Conservation (phyloP, 139 green algal species). For the Auxenochlorella protothecoides region DNA sequence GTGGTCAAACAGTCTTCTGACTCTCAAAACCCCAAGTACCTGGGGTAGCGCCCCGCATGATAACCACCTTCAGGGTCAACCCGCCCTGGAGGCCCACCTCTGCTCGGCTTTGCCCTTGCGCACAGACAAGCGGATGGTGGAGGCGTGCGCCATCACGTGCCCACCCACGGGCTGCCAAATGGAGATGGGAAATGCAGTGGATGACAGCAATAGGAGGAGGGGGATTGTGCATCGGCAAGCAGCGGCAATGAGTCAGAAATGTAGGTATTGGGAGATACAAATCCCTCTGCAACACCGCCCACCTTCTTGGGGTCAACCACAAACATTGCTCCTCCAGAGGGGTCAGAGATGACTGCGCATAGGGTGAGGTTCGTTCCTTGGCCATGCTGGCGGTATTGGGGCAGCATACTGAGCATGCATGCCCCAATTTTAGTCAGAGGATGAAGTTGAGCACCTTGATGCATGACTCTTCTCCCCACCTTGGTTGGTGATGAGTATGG, state of each 20-base stretch:
- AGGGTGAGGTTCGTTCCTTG: too few species aligned
- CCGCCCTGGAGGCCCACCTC: conserved; percentile 17
- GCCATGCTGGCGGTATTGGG: too few species aligned
- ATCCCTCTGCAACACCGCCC: neutral
- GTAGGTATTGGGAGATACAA: neutral
- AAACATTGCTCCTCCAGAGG: conserved; percentile 63
- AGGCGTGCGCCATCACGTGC: conserved; percentile 76
- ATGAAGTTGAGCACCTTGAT: too few species aligned
- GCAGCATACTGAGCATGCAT: too few species aligned
- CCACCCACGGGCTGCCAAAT: conserved; percentile 14
- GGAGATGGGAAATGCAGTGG: neutral
- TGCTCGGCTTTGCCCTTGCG: conserved; percentile 85
- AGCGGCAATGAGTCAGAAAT: neutral
- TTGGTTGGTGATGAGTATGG: conserved; percentile 86
- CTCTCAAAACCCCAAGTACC: too few species aligned
- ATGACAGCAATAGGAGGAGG: too few species aligned
- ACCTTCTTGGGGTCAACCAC: conserved; percentile 78
- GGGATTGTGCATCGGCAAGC: too few species aligned
- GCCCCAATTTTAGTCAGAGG: too few species aligned
- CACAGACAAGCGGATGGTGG: conserved; percentile 47
- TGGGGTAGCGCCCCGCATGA: neutral
- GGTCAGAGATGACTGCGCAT: conserved; percentile 52
- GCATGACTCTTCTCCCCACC: conserved; percentile 8
- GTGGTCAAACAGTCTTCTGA: too few species aligned
- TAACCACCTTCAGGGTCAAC: neutral